Conservation (phyloP, 1,139 yeast genomes). For the Ogataea hybrid region DNA sequence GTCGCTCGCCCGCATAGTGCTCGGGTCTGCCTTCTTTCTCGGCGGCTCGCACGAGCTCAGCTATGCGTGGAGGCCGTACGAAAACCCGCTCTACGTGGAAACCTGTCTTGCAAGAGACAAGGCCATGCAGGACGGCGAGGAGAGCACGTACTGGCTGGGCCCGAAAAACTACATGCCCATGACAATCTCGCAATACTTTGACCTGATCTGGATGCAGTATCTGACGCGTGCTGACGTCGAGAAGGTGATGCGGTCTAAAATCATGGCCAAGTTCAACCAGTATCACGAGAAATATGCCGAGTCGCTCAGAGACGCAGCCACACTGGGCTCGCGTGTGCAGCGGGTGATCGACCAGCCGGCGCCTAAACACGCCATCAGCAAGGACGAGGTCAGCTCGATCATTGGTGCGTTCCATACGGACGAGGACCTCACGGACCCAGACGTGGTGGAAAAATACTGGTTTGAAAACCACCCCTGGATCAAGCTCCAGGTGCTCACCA, state of each 20-base stretch:
- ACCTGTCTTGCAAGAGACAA: conserved; percentile 25
- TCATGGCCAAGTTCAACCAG: conserved; percentile 5
- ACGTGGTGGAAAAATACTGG: conserved; percentile 22
- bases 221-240: conserved; percentile 5
- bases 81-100: conserved; percentile 30
- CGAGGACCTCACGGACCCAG: conserved; percentile 10
- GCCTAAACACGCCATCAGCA: conserved; percentile 10
- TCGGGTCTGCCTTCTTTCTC: conserved; percentile 3
- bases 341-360: conserved; percentile 9
- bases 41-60: conserved; percentile 10
- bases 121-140: conserved; percentile 18
- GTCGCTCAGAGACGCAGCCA: conserved; percentile 4
- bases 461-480: conserved; percentile 26
- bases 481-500: conserved; percentile 23
- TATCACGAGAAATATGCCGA: conserved; percentile 1
- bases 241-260: background rate
- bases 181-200: conserved; percentile 15
- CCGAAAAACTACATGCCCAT: conserved; percentile 32
- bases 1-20: conserved; percentile 2
- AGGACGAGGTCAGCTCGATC: conserved; percentile 13
- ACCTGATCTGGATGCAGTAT: conserved; percentile 6
- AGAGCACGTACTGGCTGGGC: conserved; percentile 24
- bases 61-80: conserved; percentile 6
- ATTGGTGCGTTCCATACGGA: conserved; percentile 11
- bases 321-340: conserved; percentile 11